These are phyloP conservation scores for Capronia coronata DNA, from an alignment of 2,329 filamentous ascomycete species.

Conservation along the genomic window DNA sequence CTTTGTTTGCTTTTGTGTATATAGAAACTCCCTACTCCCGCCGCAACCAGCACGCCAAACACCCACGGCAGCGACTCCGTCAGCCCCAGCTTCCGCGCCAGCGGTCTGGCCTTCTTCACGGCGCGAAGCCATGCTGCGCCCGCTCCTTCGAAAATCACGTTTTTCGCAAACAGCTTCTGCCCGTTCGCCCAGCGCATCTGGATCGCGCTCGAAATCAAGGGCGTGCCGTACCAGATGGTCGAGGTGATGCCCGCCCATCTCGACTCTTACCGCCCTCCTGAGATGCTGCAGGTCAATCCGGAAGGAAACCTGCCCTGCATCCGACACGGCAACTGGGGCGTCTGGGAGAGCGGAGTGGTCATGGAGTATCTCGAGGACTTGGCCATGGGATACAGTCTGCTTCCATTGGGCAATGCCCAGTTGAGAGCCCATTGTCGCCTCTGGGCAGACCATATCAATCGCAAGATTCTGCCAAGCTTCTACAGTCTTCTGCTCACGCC, in stretches of 20 bases:
- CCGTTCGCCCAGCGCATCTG: slow-evolving; percentile 83
- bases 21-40: slow-evolving; percentile 12
- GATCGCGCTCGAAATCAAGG: slow-evolving; percentile 78
- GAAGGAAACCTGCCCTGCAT: slow-evolving; percentile 70
- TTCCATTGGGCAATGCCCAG: slow-evolving; percentile 58
- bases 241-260: slow-evolving; percentile 49
- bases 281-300: slow-evolving; percentile 68
- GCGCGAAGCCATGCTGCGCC: slow-evolving; percentile 65
- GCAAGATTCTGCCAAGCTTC: slow-evolving; percentile 68
- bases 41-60: slow-evolving; percentile 4
- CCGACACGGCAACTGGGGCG: slow-evolving; percentile 71
- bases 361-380: slow-evolving; percentile 85
- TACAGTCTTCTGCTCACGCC: slow-evolving; percentile 57
- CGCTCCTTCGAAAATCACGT: slow-evolving; percentile 54
- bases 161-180: slow-evolving; percentile 79
- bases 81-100: slow-evolving; percentile 21
- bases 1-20: not conserved
- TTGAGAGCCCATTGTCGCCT: slow-evolving; percentile 66
- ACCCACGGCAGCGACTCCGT: slow-evolving; percentile 11
- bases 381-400: slow-evolving; percentile 52
- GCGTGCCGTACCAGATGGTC: slow-evolving; percentile 74
- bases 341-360: slow-evolving; percentile 72
- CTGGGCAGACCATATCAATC: slow-evolving; percentile 78
- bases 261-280: slow-evolving; percentile 69
- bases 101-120: slow-evolving; percentile 62